Evolutionary conservation across 345 rosid genomes (phyloP).

Genomic region (Eucalyptus shirleyi): DNA sequence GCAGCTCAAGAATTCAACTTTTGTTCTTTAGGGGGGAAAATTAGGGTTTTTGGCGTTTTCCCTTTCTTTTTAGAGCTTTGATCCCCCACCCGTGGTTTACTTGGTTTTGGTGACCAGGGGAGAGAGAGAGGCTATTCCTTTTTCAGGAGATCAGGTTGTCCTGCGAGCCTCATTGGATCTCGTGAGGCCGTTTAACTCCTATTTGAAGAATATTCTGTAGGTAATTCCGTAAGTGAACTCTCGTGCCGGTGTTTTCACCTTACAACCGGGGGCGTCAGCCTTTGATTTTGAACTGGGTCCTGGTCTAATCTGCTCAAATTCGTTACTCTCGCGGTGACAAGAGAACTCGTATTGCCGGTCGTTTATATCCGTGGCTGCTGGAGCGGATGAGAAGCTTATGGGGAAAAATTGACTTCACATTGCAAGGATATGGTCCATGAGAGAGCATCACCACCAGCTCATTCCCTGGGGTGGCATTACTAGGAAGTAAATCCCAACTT

Average conservation of each 20-base stretch:
- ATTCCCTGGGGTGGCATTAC: conserved; percentile 29
- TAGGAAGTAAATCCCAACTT: conserved; percentile 21
- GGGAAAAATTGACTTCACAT: conserved; percentile 27
- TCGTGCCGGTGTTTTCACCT: not conserved
- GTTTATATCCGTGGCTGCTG: not conserved
- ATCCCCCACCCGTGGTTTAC: not conserved
- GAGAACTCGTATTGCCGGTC: not conserved
- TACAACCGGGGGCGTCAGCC: not conserved
- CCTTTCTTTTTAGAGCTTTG: not conserved
- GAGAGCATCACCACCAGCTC: conserved; percentile 34
- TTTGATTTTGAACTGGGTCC: not conserved
- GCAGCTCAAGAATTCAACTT: not conserved
- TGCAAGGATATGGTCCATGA: conserved; percentile 69
- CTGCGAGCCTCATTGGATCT: not conserved
- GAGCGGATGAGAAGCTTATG: conserved; percentile 10
- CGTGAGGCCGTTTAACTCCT: not conserved
- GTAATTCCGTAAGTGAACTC: conserved; percentile 7
- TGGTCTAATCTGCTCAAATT: not conserved
- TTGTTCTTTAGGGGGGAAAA: not conserved
- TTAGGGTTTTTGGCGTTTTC: conserved; percentile 1
- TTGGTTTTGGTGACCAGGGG: not conserved
- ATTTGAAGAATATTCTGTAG: not conserved
- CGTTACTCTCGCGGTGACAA: not conserved
- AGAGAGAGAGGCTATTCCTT: not conserved
- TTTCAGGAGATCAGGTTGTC: not conserved